These are phyloP conservation scores for Pythium oligandrum DNA, from an alignment of 352 stramenopile genomes.

Conservation along the genomic window DNA sequence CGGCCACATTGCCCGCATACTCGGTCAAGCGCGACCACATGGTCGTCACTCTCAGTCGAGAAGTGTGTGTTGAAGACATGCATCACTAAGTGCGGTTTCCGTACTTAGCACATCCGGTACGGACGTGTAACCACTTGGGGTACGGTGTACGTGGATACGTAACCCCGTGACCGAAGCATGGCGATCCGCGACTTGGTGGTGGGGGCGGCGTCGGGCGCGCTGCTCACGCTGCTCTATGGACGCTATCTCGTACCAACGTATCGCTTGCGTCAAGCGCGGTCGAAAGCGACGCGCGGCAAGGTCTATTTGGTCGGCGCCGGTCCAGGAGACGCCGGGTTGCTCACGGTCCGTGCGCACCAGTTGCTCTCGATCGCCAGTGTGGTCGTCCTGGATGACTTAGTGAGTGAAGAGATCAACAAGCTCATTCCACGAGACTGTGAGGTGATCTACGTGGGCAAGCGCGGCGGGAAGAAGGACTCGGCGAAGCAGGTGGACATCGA, in stretches of 20 bases:
- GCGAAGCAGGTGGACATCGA: conserved; percentile 66
- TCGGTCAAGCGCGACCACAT: conserved; percentile 74
- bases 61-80: no score
- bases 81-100: no score
- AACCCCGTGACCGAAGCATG: conserved; percentile 8
- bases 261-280: conserved; percentile 21
- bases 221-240: conserved; percentile 30
- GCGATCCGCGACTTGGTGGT: conserved; percentile 35
- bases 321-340: conserved; percentile 45
- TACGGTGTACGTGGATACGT: no score
- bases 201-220: conserved; percentile 34
- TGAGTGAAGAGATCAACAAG: conserved; percentile 49
- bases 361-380: conserved; percentile 46
- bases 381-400: conserved; percentile 62
- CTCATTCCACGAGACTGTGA: conserved; percentile 52
- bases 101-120: no score
- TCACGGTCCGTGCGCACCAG: conserved; percentile 47
- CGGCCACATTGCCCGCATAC: conserved; percentile 47
- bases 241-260: conserved; percentile 29
- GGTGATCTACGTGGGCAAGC: conserved; percentile 63
- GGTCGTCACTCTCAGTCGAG: background rate
- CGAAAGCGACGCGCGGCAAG: conserved; percentile 23
- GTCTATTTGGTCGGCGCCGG: conserved; percentile 65
- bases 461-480: conserved; percentile 61
- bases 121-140: no score